Percentiles rank a stretch among this genome's conserved stretches.
Conservation (phyloP, 2,329 filamentous ascomycete species). For the Lasiodiplodia hormozganensis region DNA sequence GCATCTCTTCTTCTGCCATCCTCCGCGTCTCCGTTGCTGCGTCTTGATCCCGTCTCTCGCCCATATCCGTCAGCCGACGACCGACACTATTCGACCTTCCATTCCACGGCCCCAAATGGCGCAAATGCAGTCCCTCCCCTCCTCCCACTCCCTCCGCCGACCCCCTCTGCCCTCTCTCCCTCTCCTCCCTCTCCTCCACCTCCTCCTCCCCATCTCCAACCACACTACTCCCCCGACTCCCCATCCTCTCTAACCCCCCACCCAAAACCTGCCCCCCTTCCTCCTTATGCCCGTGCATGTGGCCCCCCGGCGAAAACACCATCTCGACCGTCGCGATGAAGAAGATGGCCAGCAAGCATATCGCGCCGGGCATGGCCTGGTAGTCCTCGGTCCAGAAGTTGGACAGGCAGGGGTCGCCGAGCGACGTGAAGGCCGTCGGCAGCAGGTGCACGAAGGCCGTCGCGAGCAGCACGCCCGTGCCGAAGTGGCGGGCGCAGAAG, state of each 20-base stretch:
- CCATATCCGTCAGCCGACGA: not conserved
- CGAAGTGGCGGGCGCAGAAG: conserved; percentile 48
- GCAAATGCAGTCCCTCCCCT: conserved; percentile 2
- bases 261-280: conserved; percentile 62
- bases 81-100: conserved; percentile 15
- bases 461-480: conserved; percentile 49
- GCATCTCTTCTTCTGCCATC: conserved; percentile 22
- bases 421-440: conserved; percentile 47
- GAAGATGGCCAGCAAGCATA: conserved; percentile 49
- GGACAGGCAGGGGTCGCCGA: conserved; percentile 47
- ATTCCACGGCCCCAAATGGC: conserved; percentile 22
- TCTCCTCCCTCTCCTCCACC: not conserved
- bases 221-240: not conserved
- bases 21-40: conserved; percentile 16
- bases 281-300: conserved; percentile 53
- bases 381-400: conserved; percentile 48
- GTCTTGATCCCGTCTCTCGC: not conserved
- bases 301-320: conserved; percentile 72
- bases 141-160: not conserved
- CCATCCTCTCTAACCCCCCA: not conserved
- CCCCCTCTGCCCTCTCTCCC: not conserved
- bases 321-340: conserved; percentile 87
- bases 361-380: conserved; percentile 46
- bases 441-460: conserved; percentile 50
- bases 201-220: not conserved